Conservation (phyloP, 306 rosid species). For the Medicago arabica region DNA sequence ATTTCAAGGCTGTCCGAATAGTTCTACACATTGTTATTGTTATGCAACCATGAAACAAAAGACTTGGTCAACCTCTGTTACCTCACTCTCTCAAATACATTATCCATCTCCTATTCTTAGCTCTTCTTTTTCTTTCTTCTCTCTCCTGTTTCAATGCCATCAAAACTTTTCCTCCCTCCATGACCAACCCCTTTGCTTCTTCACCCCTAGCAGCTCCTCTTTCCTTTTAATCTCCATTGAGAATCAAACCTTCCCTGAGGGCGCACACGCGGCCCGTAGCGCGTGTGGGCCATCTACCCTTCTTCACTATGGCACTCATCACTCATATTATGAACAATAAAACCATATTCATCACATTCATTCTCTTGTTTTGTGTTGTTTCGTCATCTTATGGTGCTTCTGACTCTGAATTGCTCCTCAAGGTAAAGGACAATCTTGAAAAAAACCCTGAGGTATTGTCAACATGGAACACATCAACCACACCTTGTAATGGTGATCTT, state of each 20-base stretch:
- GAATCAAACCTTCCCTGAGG: constrained; percentile 51
- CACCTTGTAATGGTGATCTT: constrained; percentile 51
- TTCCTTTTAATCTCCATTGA: constrained; percentile 21
- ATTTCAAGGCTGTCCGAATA: constrained; percentile 51
- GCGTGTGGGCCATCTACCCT: constrained; percentile 46
- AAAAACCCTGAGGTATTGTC: constrained; percentile 10
- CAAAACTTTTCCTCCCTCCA: constrained; percentile 48
- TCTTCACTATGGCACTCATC: constrained; percentile 48
- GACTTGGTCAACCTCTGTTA: constrained; percentile 58
- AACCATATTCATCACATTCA: neutral
- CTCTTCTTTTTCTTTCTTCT: neutral
- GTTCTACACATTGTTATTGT: constrained; percentile 32
- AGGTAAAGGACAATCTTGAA: constrained; percentile 54
- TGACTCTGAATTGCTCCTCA: constrained; percentile 63
- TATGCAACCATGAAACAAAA: constrained; percentile 29
- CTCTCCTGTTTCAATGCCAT: constrained; percentile 43
- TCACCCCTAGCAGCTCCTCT: constrained; percentile 32
- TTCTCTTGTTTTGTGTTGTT: neutral
- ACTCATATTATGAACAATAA: neutral
- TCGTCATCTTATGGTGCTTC: constrained; percentile 38
- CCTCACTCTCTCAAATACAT: constrained; percentile 12
- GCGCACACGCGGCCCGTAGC: constrained; percentile 62
- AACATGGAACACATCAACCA: constrained; percentile 51
- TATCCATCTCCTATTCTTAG: constrained; percentile 55
- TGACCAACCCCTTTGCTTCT: constrained; percentile 10